Percentiles rank a stretch among this genome's conserved stretches.
Conservation (phyloP, 495 filamentous ascomycete genomes). For the Penicillium paradoxum region DNA sequence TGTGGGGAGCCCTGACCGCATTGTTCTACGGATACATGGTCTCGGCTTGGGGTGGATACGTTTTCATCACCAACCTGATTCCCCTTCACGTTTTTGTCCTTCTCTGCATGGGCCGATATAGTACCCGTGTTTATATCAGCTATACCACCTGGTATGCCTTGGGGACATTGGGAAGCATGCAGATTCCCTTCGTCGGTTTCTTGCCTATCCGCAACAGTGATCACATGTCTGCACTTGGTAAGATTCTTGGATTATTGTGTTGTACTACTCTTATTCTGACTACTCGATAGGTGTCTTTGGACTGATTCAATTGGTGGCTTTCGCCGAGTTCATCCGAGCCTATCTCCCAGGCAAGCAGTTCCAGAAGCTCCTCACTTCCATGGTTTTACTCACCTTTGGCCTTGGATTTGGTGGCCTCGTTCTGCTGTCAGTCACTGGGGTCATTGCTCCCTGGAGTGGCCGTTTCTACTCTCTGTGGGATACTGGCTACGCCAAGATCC, state of each 20-base stretch:
- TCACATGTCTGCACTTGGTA: slow-evolving; percentile 96
- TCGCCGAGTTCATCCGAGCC: slow-evolving; percentile 83
- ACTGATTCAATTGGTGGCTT: slow-evolving; percentile 87
- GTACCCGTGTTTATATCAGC: slow-evolving; percentile 86
- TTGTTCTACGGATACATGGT: slow-evolving; percentile 99
- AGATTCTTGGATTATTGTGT: slow-evolving; percentile 23
- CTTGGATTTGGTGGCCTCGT: slow-evolving; percentile 73
- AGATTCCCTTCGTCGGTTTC: slow-evolving; percentile 99
- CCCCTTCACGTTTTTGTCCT: slow-evolving; percentile 95
- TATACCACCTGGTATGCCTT: slow-evolving; percentile 98
- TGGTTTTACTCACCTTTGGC: slow-evolving; percentile 71
- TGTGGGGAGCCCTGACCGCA: slow-evolving; percentile 92
- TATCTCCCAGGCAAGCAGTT: slow-evolving; percentile 91
- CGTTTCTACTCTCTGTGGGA: slow-evolving; percentile 99
- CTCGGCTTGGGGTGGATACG: slow-evolving; percentile 98
- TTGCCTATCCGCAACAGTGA: slow-evolving; percentile 94
- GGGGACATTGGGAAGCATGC: slow-evolving; percentile 97
- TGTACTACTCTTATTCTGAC: slow-evolving; percentile 54
- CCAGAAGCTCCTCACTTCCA: slow-evolving; percentile 72
- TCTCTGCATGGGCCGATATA: slow-evolving; percentile 95
- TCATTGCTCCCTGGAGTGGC: slow-evolving; percentile 96
- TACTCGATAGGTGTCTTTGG: slow-evolving; percentile 76
- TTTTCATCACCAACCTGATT: slow-evolving; percentile 98
- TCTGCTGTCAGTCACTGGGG: slow-evolving; percentile 75
- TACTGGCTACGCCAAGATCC: slow-evolving; percentile 97